Percentiles rank a stretch among this genome's conserved stretches.
phyloP scores from a whole-genome alignment of 495 filamentous ascomycete genomes.

The Penicillium longicatenatum region DNA sequence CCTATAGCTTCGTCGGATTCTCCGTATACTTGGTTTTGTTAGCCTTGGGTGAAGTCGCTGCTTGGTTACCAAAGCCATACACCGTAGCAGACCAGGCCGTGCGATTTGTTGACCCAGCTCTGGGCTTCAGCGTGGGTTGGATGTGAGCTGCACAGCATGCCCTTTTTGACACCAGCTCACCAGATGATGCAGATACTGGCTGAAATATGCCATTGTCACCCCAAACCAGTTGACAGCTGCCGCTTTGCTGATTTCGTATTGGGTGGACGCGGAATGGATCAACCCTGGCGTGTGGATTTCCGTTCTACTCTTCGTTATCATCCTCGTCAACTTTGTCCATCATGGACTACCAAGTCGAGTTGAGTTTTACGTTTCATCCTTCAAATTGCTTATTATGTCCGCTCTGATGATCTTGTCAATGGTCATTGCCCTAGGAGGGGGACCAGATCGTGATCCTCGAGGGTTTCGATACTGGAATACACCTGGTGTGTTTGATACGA shows the following conservation, averaged over 20 bases:
- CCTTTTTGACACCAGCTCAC: neutral
- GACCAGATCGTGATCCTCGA: conserved; percentile 61
- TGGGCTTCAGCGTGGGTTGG: conserved; percentile 64
- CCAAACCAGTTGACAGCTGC: conserved; percentile 80
- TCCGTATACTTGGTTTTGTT: conserved; percentile 63
- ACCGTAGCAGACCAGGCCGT: conserved; percentile 63
- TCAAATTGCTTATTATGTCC: conserved; percentile 71
- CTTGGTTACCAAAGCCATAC: conserved; percentile 57
- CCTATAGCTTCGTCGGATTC: conserved; percentile 61
- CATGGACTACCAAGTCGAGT: conserved; percentile 49
- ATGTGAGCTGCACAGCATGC: conserved; percentile 30
- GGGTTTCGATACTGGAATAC: conserved; percentile 76
- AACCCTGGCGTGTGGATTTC: conserved; percentile 78
- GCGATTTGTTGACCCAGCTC: conserved; percentile 61
- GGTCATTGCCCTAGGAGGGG: conserved; percentile 67
- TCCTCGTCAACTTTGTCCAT: conserved; percentile 61
- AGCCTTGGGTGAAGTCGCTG: conserved; percentile 64
- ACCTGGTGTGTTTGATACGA: conserved; percentile 30
- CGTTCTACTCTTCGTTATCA: conserved; percentile 63
- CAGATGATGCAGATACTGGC: conserved; percentile 41
- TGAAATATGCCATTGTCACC: conserved; percentile 74
- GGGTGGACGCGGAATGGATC: conserved; percentile 57
- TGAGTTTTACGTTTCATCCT: conserved; percentile 55
- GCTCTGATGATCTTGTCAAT: conserved; percentile 68
- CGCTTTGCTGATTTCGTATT: conserved; percentile 70